Evolutionary conservation across 306 rosid species (phyloP), one percentile per base, ranked within the genome.

Genomic region (Cucurbita ficifolia): DNA sequence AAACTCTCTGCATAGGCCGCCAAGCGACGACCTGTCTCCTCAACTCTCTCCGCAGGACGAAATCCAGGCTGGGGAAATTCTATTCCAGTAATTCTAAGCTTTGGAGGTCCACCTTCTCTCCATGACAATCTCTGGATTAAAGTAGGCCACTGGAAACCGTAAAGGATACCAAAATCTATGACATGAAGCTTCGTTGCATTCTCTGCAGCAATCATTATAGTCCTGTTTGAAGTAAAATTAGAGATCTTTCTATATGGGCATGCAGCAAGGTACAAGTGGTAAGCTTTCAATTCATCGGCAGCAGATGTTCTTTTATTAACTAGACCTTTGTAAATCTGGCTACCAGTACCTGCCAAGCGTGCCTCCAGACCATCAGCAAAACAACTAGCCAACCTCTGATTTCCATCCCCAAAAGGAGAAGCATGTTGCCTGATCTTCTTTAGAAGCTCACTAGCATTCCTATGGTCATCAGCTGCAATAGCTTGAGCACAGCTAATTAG

Each of bases 61-160:
- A 95, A 95, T 57, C 99, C 99, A 14, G 96, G 91, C 75, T 91
- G 96, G 40, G 99, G 99, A 73, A 86, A 89, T 62, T 95, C 99
- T 56, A 95, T 85, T 79, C 99, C 99, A 1, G 99, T 91, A 71
- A 95, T 95, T 57, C 96, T 86, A 72, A 95, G 81, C 74, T 78
- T 89, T 10, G 99, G 97, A 9, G 96, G 92, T 60, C 97, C 96
- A 65, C 88, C 96, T 0, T 46, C 1, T 78, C 89, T 78, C 79
- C 58, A 46, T 7, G 91, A 76, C 29, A 89, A 69, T 64, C 91
- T 76, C 76, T 95, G 96, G 46, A 91, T 84, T 13, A 89, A 81
- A 78, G 96, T 91, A 10, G 99, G 97, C 99, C 99, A 91, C 59
- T 95, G 99, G 80, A 95, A 88, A 76, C 99, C 99, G 75, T 89